Conservation (phyloP, 2,329 filamentous ascomycete genomes). For the Penicillium sp. region DNA sequence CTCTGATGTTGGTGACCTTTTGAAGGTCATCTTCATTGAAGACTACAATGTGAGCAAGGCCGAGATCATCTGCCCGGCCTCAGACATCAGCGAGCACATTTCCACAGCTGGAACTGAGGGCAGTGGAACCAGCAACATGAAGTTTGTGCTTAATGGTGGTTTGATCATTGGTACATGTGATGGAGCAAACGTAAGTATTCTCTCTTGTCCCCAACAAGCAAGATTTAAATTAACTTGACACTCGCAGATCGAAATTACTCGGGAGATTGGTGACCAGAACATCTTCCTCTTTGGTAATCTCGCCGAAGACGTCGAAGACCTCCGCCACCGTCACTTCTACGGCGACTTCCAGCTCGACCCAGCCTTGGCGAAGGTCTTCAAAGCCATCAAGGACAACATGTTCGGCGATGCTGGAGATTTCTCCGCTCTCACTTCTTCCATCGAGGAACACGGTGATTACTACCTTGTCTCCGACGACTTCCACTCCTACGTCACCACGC, state of each 20-base stretch:
- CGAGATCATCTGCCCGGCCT: slow-evolving; percentile 92
- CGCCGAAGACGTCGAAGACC: slow-evolving; percentile 93
- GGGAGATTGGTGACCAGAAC: slow-evolving; percentile 93
- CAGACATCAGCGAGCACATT: slow-evolving; percentile 97
- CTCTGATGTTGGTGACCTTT: slow-evolving; percentile 83
- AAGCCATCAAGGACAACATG: slow-evolving; percentile 74
- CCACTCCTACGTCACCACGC: slow-evolving; percentile 89
- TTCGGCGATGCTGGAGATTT: slow-evolving; percentile 84
- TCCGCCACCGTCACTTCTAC: slow-evolving; percentile 89
- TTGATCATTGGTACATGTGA: slow-evolving; percentile 98
- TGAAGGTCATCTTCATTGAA: slow-evolving; percentile 96
- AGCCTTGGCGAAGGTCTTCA: slow-evolving; percentile 79
- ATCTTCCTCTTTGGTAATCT: slow-evolving; percentile 98
- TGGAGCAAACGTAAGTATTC: slow-evolving; percentile 80
- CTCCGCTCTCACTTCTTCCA: slow-evolving; percentile 78
- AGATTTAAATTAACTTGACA: slow-evolving; percentile 3
- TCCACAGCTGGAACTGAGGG: slow-evolving; percentile 94
- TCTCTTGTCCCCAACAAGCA: not conserved
- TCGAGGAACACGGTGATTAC: slow-evolving; percentile 93
- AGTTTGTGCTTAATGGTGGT: slow-evolving; percentile 96
- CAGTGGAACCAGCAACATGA: slow-evolving; percentile 96
- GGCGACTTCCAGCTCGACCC: slow-evolving; percentile 77
- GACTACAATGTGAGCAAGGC: slow-evolving; percentile 99
- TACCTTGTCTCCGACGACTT: slow-evolving; percentile 98
- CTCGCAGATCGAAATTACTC: slow-evolving; percentile 88